Percentiles rank a stretch among this genome's conserved stretches.
phyloP scores from a whole-genome alignment of 768 basidiomycete species.

The Panaeolus papilionaceus region DNA sequence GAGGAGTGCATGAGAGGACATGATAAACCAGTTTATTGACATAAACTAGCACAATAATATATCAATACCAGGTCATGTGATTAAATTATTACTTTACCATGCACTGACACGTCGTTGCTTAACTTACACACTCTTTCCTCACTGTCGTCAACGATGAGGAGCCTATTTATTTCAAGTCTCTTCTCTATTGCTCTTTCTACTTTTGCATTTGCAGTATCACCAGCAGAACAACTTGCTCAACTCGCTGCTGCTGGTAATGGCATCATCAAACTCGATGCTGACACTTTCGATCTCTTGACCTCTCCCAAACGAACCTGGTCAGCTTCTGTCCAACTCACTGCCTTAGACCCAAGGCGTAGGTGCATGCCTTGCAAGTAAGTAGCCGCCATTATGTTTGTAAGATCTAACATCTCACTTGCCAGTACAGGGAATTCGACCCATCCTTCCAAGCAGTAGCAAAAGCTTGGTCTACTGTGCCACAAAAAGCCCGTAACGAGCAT shows the following conservation, averaged over 20 bases:
- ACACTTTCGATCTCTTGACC: conserved; percentile 79
- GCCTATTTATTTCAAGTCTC: conserved; percentile 33
- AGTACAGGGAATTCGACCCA: conserved; percentile 83
- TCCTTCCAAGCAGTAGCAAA: conserved; percentile 81
- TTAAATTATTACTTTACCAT: conserved; percentile 15
- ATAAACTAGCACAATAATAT: neutral
- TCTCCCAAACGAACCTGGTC: conserved; percentile 84
- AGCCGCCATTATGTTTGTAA: neutral
- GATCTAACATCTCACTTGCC: conserved; percentile 13
- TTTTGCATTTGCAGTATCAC: conserved; percentile 38
- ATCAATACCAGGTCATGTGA: conserved; percentile 26
- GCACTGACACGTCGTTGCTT: conserved; percentile 30
- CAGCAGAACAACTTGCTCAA: conserved; percentile 65
- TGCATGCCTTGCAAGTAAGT: conserved; percentile 94
- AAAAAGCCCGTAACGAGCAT: conserved; percentile 73
- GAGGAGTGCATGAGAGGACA: conserved; percentile 83
- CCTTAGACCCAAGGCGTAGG: conserved; percentile 77
- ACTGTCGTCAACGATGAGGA: conserved; percentile 26
- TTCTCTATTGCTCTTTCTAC: conserved; percentile 37
- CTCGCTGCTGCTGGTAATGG: conserved; percentile 80
- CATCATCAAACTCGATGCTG: conserved; percentile 79
- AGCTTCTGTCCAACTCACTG: conserved; percentile 88
- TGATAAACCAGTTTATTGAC: conserved; percentile 27
- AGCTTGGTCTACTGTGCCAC: conserved; percentile 74
- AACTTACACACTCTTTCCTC: conserved; percentile 25